A percentile compares a stretch with the other conserved stretches of the same genome.
Evolutionary conservation across 495 filamentous ascomycete species (phyloP).

Genomic region (Daldinia grandis): DNA sequence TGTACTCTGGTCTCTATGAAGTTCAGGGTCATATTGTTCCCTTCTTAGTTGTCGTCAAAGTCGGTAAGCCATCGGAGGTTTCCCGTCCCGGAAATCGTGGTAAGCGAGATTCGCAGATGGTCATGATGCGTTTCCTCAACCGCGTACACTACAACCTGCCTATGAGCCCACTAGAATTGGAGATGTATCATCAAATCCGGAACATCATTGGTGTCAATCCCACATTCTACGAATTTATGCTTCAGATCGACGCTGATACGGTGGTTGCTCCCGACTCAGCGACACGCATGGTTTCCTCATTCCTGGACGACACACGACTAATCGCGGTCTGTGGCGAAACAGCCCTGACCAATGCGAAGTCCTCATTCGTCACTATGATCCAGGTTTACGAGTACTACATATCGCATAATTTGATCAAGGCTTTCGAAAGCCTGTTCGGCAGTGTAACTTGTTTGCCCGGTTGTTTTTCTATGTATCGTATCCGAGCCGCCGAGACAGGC

Average conservation of each 20-base stretch:
- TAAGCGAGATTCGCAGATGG: slow-evolving; percentile 99
- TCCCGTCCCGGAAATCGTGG: slow-evolving; percentile 96
- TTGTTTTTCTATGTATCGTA: slow-evolving; percentile 98
- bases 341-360: slow-evolving; percentile 88
- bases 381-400: slow-evolving; percentile 99
- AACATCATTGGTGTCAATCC: slow-evolving; percentile 99
- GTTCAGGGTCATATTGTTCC: slow-evolving; percentile 98
- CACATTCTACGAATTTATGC: slow-evolving; percentile 95
- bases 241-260: slow-evolving; percentile 98
- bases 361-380: slow-evolving; percentile 96
- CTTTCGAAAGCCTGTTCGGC: slow-evolving; percentile 98
- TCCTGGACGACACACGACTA: slow-evolving; percentile 88
- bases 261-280: slow-evolving; percentile 90
- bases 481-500: slow-evolving; percentile 90
- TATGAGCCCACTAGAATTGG: slow-evolving; percentile 96
- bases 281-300: slow-evolving; percentile 90
- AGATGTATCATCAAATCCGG: slow-evolving; percentile 98
- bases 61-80: slow-evolving; percentile 96
- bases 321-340: slow-evolving; percentile 97
- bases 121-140: slow-evolving; percentile 98
- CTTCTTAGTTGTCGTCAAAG: slow-evolving; percentile 95
- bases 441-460: slow-evolving; percentile 97
- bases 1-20: slow-evolving; percentile 97
- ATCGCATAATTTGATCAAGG: slow-evolving; percentile 96
- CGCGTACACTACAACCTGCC: slow-evolving; percentile 94